Evolutionary conservation across 768 basidiomycete species (phyloP).

Genomic region (Strobilomyces echinocephalus): DNA sequence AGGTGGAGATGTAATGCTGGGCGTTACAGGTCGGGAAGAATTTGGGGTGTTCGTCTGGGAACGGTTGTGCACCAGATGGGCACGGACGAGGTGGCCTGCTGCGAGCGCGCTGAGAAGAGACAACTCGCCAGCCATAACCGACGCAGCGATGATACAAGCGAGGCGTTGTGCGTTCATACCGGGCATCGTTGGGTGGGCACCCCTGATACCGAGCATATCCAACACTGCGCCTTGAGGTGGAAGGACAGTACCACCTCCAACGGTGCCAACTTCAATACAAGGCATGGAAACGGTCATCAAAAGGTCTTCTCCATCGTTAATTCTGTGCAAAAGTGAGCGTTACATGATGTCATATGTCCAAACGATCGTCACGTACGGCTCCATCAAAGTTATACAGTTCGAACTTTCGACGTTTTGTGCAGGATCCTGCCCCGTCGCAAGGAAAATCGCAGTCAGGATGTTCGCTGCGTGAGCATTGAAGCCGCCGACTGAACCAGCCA

Average conservation of each 20-base stretch:
- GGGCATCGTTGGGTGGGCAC: slow-evolving; percentile 81
- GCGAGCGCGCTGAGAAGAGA: slow-evolving; percentile 89
- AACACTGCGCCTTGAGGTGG: slow-evolving; percentile 86
- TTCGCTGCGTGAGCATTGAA: slow-evolving; percentile 99
- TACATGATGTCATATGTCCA: not conserved
- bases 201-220: slow-evolving; percentile 89
- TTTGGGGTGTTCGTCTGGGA: slow-evolving; percentile 77
- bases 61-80: slow-evolving; percentile 90
- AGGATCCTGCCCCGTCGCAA: slow-evolving; percentile 97
- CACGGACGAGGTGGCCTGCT: slow-evolving; percentile 90
- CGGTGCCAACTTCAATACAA: slow-evolving; percentile 97
- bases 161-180: slow-evolving; percentile 87
- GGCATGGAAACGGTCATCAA: slow-evolving; percentile 96
- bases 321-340: slow-evolving; percentile 40
- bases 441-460: slow-evolving; percentile 90
- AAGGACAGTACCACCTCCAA: slow-evolving; percentile 94
- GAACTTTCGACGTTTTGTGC: slow-evolving; percentile 99
- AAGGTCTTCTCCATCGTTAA: slow-evolving; percentile 84
- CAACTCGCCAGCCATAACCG: slow-evolving; percentile 97
- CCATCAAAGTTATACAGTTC: slow-evolving; percentile 98
- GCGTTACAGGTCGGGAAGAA: slow-evolving; percentile 56
- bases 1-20: slow-evolving; percentile 34
- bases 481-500: slow-evolving; percentile 97
- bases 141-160: slow-evolving; percentile 83
- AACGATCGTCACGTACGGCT: slow-evolving; percentile 59